Base-by-base conservation (phyloP, 768 basidiomycete species). In the Rhizopogon roseolus region DNA sequence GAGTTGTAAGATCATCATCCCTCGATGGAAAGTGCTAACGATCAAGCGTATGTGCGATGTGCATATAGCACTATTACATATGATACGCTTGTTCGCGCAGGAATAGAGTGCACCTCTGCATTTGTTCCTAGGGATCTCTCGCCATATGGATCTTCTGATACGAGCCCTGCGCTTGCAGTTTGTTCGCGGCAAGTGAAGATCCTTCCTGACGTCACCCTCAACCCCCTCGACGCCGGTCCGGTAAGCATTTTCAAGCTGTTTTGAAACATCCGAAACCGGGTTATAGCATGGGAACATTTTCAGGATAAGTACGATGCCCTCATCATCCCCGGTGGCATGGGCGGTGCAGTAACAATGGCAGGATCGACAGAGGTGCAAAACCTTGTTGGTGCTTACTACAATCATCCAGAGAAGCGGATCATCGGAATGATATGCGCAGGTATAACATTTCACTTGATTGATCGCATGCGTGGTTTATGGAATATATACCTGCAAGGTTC, bases 351-450 rank as follows among this genome's bases (percentile, higher is more conserved):
- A 49, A 87, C 84, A 0, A 81, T 93, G 41, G 81, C 89, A 0
- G 72, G 73, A 29, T 82, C 76, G 50, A 60, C 70, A 17, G 71
- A 67, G 2, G 86, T 92, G 2, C 87, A 91, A 63, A 71, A 75
- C 0, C 74, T 90, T 9, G 78, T 92, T 11, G 73, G 76, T 52
- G 68, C 74, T 19, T 91, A 82, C 60, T 65, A 71, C 7, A 58
- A 70, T 7, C 36, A 53, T 10, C 6, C 40, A 46, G 50, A 56
- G 4, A 60, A 57, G 22, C 70, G 65, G 17, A 64, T 88, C 42
- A 85, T 93, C 25, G 90, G 83, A 1, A 90, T 92, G 90, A 90
- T 92, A 43, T 93, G 90, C 62, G 90, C 90, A 49, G 90, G 90
- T 85, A 3, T 7, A 3, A 3, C 9, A 14, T 19, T 46, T 27